phyloP scores from a whole-genome alignment of 2,329 filamentous ascomycete species.

The Chaetomiaceae sp. region DNA sequence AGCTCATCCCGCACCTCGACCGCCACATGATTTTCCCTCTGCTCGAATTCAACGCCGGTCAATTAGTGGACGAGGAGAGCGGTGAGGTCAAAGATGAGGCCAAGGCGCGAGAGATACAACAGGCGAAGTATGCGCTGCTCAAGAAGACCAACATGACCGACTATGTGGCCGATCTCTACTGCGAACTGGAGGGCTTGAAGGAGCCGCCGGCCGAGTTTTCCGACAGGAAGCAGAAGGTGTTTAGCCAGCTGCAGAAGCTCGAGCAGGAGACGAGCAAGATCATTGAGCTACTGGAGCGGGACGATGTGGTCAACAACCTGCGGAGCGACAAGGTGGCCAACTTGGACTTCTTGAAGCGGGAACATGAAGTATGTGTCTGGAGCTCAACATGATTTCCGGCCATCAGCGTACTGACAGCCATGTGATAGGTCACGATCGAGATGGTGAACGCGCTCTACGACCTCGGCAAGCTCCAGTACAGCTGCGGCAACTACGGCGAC shows the following conservation, averaged over 20 bases:
- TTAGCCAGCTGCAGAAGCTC: conserved; percentile 74
- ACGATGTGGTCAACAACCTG: conserved; percentile 84
- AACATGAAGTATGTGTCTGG: conserved; percentile 78
- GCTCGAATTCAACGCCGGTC: conserved; percentile 81
- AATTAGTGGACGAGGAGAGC: conserved; percentile 65
- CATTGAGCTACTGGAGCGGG: conserved; percentile 75
- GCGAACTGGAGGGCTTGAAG: conserved; percentile 75
- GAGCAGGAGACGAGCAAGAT: conserved; percentile 87
- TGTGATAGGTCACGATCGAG: conserved; percentile 67
- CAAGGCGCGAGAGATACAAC: conserved; percentile 63
- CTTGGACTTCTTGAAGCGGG: conserved; percentile 95
- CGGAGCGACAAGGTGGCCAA: conserved; percentile 97
- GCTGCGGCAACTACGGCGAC: conserved; percentile 86
- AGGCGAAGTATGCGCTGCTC: conserved; percentile 87
- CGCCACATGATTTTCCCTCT: conserved; percentile 94
- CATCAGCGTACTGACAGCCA: conserved; percentile 7
- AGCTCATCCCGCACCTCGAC: conserved; percentile 87
- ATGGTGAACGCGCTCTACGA: conserved; percentile 97
- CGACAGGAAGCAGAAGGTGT: conserved; percentile 82
- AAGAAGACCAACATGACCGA: conserved; percentile 99
- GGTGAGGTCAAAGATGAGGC: conserved; percentile 46
- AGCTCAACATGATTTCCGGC: neutral
- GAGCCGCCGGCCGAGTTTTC: conserved; percentile 78
- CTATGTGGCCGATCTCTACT: conserved; percentile 88
- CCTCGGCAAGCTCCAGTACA: conserved; percentile 96